Conservation (phyloP, 345 rosid species). For the Ceriops decandra region DNA sequence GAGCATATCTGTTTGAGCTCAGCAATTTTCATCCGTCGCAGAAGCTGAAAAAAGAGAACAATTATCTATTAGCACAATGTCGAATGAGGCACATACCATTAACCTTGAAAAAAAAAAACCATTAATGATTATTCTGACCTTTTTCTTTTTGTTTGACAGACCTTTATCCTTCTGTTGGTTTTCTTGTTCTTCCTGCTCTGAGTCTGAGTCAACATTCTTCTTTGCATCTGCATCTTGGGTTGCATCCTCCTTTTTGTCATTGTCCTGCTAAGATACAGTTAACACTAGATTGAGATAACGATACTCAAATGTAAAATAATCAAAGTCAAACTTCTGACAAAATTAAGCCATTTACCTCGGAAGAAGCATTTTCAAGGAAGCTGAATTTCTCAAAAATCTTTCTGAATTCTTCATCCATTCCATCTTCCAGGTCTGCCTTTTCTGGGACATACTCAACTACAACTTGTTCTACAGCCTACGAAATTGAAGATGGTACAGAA, state of each 20-base stretch:
- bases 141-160: conserved; percentile 79
- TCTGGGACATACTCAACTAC: conserved; percentile 88
- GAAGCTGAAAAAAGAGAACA: conserved; percentile 48
- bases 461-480: conserved; percentile 62
- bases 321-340: background rate
- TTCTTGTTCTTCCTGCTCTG: conserved; percentile 75
- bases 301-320: background rate
- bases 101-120: background rate
- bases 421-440: conserved; percentile 75
- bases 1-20: conserved; percentile 87
- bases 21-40: conserved; percentile 91
- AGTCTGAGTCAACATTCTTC: conserved; percentile 68
- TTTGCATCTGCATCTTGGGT: conserved; percentile 53
- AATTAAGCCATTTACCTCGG: conserved; percentile 48
- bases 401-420: conserved; percentile 72
- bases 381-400: conserved; percentile 79
- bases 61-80: background rate
- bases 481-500: background rate
- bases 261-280: conserved; percentile 45
- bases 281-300: background rate
- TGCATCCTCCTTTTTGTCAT: conserved; percentile 55
- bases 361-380: conserved; percentile 45
- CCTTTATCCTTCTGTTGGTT: conserved; percentile 72
- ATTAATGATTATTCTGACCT: conserved; percentile 35
- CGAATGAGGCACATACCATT: background rate